phyloP scores from a whole-genome alignment of 2,329 filamentous ascomycete genomes.

The Tolypocladium sp. region DNA sequence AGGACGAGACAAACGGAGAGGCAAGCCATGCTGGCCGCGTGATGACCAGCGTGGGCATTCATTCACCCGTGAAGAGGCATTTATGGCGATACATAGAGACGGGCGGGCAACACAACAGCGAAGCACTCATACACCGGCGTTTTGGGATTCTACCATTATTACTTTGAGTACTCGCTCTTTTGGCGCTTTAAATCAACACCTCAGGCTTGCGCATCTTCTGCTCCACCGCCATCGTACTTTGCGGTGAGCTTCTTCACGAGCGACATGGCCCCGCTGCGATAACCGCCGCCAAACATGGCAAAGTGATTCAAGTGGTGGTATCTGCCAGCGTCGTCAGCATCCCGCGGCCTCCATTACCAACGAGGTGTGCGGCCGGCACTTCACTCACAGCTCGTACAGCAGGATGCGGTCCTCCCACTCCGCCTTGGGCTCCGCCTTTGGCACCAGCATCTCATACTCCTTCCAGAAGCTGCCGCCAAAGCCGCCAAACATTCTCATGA shows the following conservation, averaged over 20 bases:
- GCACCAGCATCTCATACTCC: constrained; percentile 68
- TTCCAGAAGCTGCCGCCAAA: constrained; percentile 64
- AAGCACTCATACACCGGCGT: constrained; percentile 12
- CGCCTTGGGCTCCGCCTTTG: constrained; percentile 67
- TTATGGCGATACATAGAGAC: constrained; percentile 2
- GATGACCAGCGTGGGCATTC: background rate
- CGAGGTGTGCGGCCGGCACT: background rate
- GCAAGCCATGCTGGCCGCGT: constrained; percentile 30
- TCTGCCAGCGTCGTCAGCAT: constrained; percentile 29
- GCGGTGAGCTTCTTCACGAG: constrained; percentile 68
- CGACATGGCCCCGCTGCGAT: constrained; percentile 63
- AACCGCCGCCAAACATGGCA: constrained; percentile 74
- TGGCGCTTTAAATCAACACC: background rate
- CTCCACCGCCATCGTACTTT: constrained; percentile 56
- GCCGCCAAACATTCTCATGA: constrained; percentile 95
- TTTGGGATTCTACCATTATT: constrained; percentile 8
- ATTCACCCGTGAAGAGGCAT: background rate
- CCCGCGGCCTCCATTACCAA: background rate
- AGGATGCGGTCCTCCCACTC: constrained; percentile 80
- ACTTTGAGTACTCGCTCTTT: background rate
- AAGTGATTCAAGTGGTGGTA: constrained; percentile 90
- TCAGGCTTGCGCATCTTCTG: background rate
- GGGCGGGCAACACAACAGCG: constrained; percentile 4
- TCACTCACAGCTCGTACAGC: constrained; percentile 71
- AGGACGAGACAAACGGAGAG: constrained; percentile 20